Evolutionary conservation across 805 yeast genomes (phyloP).

Genomic region (Clavispora asparagi): DNA sequence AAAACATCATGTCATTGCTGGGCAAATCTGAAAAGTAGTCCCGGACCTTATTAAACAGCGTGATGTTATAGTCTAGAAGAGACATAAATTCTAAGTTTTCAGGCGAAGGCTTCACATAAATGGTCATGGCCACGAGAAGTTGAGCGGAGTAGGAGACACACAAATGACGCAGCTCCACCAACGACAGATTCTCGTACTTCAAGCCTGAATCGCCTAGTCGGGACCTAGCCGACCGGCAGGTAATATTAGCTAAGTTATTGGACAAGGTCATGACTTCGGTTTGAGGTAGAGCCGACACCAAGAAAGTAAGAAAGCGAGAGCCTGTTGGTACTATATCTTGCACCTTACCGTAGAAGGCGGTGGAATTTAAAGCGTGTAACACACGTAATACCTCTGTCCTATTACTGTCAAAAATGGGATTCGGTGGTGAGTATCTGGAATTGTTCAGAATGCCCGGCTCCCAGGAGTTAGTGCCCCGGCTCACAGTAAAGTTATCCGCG

Average conservation of each 20-base stretch:
- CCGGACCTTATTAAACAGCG: conserved; percentile 45
- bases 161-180: conserved; percentile 40
- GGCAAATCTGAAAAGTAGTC: conserved; percentile 47
- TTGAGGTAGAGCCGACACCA: conserved; percentile 48
- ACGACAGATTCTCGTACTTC: conserved; percentile 21
- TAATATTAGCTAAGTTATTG: conserved; percentile 65
- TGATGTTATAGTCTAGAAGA: not conserved
- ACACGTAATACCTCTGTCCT: conserved; percentile 65
- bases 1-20: conserved; percentile 47
- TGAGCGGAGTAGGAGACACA: conserved; percentile 56
- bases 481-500: conserved; percentile 51
- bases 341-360: conserved; percentile 48
- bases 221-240: conserved; percentile 45
- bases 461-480: conserved; percentile 42
- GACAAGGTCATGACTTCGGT: conserved; percentile 46
- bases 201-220: conserved; percentile 42
- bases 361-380: conserved; percentile 56
- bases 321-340: conserved; percentile 44
- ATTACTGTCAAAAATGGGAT: conserved; percentile 47
- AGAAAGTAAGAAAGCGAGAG: conserved; percentile 53
- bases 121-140: conserved; percentile 53
- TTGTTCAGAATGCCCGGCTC: conserved; percentile 71
- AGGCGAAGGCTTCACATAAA: conserved; percentile 54
- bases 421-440: conserved; percentile 19
- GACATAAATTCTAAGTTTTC: conserved; percentile 2